Percentiles rank a stretch among this genome's conserved stretches.
Conservation (phyloP, 2,329 filamentous ascomycete species). For the Diplodia seriata region DNA sequence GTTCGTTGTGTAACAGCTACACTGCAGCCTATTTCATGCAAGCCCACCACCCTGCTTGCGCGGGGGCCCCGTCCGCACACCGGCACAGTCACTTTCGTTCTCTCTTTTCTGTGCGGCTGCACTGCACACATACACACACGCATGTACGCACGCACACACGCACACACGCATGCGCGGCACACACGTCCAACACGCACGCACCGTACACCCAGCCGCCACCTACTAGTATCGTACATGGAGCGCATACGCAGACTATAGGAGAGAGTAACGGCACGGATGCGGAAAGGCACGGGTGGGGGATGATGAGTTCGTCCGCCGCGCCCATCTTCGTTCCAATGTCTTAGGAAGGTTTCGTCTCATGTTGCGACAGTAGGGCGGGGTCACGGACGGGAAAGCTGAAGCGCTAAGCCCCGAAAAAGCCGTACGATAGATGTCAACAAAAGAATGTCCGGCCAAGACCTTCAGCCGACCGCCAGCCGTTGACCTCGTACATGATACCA, state of each 20-base stretch:
- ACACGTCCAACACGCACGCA: background rate
- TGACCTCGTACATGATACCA: background rate
- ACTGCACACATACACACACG: background rate
- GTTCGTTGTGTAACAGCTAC: conserved; percentile 11
- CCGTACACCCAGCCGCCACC: background rate
- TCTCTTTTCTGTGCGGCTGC: background rate
- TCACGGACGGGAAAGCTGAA: background rate
- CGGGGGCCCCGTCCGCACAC: background rate
- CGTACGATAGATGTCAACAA: background rate
- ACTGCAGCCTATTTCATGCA: conserved; percentile 15
- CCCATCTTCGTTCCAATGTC: background rate
- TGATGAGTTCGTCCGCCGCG: background rate
- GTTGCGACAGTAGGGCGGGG: background rate
- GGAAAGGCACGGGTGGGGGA: background rate
- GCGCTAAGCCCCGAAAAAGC: background rate
- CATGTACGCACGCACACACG: background rate
- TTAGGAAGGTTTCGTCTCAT: background rate
- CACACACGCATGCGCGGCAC: background rate
- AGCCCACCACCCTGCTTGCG: background rate
- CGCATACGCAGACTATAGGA: conserved; percentile 2
- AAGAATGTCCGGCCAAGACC: background rate
- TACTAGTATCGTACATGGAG: background rate
- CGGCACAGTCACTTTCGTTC: background rate
- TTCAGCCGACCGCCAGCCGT: background rate
- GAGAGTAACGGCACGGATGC: background rate